phyloP scores from a whole-genome alignment of 2,329 filamentous ascomycete genomes.

The Clonostachys solani region DNA sequence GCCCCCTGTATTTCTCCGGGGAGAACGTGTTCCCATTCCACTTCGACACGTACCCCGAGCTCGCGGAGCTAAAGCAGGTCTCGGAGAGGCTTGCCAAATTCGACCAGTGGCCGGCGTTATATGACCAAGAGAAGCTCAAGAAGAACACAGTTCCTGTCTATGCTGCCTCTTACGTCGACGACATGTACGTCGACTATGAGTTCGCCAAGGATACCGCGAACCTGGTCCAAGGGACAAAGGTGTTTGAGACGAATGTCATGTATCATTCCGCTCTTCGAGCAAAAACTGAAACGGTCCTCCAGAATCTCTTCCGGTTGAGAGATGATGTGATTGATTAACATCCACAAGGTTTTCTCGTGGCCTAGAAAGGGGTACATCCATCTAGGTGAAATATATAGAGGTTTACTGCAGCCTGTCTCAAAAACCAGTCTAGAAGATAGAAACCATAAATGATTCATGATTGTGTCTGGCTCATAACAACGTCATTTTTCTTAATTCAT shows the following conservation, averaged over 20 bases:
- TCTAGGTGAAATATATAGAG: no score
- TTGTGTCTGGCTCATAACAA: no score
- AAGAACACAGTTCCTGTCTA: slow-evolving; percentile 83
- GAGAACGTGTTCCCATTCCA: slow-evolving; percentile 91
- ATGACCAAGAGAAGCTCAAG: slow-evolving; percentile 68
- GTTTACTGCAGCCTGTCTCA: no score
- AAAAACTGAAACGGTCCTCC: slow-evolving; percentile 72
- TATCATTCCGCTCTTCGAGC: slow-evolving; percentile 80
- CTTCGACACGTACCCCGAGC: slow-evolving; percentile 76
- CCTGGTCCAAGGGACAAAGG: slow-evolving; percentile 71
- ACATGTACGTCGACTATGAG: slow-evolving; percentile 87
- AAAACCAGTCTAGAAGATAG: no score
- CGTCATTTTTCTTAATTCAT: no score
- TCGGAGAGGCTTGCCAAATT: slow-evolving; percentile 68
- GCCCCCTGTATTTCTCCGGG: slow-evolving; percentile 75
- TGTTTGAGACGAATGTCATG: slow-evolving; percentile 80
- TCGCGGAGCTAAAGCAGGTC: slow-evolving; percentile 62
- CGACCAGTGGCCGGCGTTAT: slow-evolving; percentile 70
- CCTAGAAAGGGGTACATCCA: no score
- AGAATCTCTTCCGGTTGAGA: slow-evolving; percentile 70
- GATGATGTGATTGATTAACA: slow-evolving; percentile 59
- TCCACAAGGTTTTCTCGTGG: no score
- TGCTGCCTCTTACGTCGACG: slow-evolving; percentile 76
- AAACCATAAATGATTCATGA: no score
- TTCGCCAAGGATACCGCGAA: slow-evolving; percentile 69